Evolutionary conservation across 2,329 filamentous ascomycete species (phyloP), one percentile per base, ranked within the genome.

Genomic region (Ceratocystiopsis sp.): DNA sequence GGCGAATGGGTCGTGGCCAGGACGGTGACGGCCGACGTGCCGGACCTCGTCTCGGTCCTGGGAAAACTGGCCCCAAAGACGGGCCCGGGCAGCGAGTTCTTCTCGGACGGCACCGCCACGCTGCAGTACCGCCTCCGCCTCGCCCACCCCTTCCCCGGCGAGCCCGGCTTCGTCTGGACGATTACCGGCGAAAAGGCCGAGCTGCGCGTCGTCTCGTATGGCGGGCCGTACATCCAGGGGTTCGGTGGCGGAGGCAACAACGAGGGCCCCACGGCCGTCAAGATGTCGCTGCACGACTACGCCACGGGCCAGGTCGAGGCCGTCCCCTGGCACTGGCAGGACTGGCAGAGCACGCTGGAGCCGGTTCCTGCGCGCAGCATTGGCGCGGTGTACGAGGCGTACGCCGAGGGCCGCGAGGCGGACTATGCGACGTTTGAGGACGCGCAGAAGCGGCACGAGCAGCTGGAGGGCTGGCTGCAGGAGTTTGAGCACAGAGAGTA

Each of bases 321-420:
- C 3, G 53, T 72, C 0, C 50, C 59, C 1, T 66, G 64, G 58
- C 54, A 59, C 9, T 73, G 65, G 59, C 55, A 59, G 14, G 62
- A 63, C 3, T 68, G 64, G 56, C 67, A 67, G 51, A 35, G 5
- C 14, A 15, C 15, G 17, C 25, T 32, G 12, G 34, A 38, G 16
- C 63, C 68, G 0, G 34, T 62, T 1, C 50, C 57, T 3, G 63
- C 61, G 1, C 61, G 68, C 42, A 69, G 65, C 48, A 66, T 78
- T 25, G 74, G 64, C 0, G 62, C 61, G 17, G 50, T 75, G 0
- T 79, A 78, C 55, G 74, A 80, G 50, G 62, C 60, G 1, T 74
- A 66, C 57, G 68, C 68, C 9, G 49, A 53, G 1, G 54, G 50
- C 35, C 48, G 53, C 0, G 37, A 42, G 41, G 52, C 49, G 35